Conservation (phyloP, 305 asterid species). For the Fraxinus xanthoxyloides region DNA sequence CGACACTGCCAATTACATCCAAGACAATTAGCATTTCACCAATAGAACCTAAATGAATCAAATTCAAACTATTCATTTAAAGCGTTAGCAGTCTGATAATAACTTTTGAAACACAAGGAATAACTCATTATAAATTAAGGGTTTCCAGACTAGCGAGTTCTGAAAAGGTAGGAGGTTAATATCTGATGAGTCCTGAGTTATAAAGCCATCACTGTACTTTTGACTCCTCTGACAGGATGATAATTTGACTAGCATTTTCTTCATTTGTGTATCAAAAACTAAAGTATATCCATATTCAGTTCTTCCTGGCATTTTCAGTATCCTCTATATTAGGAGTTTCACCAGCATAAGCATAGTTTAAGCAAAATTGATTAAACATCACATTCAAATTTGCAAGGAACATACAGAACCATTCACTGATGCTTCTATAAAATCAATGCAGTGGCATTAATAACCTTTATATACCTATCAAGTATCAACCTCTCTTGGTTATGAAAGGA, state of each 20-base stretch:
- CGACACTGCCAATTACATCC: conserved; percentile 69
- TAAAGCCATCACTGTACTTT: not conserved
- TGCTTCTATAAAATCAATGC: not conserved
- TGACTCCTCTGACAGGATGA: not conserved
- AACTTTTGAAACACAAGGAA: not conserved
- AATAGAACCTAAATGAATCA: conserved; percentile 7
- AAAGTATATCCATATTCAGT: not conserved
- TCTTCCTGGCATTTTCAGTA: not conserved
- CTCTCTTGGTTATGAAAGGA: not conserved
- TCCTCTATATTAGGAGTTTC: not conserved
- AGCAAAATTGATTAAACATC: not conserved
- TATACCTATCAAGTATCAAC: not conserved
- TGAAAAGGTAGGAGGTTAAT: not conserved
- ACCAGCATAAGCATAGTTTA: not conserved
- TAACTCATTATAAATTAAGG: not conserved
- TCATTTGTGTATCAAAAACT: not conserved
- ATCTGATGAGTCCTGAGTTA: not conserved
- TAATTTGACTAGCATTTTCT: not conserved
- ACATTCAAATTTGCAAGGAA: not conserved
- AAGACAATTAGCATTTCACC: conserved; percentile 19
- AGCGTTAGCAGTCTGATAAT: not conserved
- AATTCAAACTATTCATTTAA: not conserved
- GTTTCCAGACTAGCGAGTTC: not conserved
- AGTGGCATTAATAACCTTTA: not conserved
- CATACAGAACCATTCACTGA: not conserved